These are phyloP conservation scores for Acacia acuminata DNA, from an alignment of 306 rosid genomes.

Conservation along the genomic window DNA sequence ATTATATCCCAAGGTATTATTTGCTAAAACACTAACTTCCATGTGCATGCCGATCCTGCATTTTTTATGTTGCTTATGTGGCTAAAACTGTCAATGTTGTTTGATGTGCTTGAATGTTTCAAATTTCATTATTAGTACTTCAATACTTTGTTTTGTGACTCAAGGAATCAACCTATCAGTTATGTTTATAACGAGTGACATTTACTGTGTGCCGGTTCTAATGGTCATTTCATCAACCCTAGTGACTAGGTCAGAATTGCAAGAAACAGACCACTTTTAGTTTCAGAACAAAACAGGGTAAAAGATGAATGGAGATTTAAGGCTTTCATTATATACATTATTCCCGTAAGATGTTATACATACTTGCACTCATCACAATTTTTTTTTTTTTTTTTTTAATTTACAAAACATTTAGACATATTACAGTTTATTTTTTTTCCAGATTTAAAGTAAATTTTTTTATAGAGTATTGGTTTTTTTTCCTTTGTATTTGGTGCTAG, in stretches of 20 bases:
- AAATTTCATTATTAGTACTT: neutral
- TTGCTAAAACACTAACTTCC: neutral
- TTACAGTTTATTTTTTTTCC: no score
- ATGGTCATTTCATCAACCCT: neutral
- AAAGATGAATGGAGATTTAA: neutral
- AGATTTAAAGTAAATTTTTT: neutral
- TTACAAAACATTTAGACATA: neutral
- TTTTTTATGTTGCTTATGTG: neutral
- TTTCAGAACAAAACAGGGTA: neutral
- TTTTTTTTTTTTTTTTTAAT: no score
- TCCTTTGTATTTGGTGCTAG: neutral
- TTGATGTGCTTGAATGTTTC: neutral
- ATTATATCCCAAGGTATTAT: slow-evolving; percentile 75
- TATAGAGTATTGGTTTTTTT: neutral
- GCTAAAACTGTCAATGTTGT: neutral
- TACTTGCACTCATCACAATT: neutral
- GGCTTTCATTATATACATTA: neutral
- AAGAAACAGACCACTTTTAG: neutral
- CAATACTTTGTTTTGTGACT: neutral
- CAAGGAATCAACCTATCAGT: neutral
- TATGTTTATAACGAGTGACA: neutral
- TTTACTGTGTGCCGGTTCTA: neutral
- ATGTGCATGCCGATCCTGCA: neutral
- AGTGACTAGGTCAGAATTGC: neutral
- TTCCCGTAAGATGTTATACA: neutral